Evolutionary conservation across 192 early-diverging fungal species (phyloP).

Genomic region (Rhizoclosmatium sp.): DNA sequence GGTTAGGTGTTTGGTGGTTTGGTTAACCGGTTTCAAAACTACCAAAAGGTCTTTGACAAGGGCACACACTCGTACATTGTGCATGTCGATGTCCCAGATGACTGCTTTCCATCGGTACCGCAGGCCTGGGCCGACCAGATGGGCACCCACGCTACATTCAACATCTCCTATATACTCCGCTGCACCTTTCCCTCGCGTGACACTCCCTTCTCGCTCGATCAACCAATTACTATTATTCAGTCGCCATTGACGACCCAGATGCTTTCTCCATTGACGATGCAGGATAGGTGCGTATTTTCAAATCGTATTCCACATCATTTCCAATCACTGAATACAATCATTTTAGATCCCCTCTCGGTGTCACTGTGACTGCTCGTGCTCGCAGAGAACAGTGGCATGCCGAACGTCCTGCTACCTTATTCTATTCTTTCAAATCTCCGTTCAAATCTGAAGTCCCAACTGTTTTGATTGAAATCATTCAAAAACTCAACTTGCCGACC

Average conservation of each 20-base stretch:
- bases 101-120: conserved; percentile 32
- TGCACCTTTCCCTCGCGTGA: conserved; percentile 33
- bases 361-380: conserved; percentile 28
- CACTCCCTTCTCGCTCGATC: conserved; percentile 20
- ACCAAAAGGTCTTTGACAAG: conserved; percentile 19
- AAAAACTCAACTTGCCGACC: conserved; percentile 21
- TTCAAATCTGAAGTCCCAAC: conserved; percentile 35
- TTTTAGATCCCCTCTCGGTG: conserved; percentile 29
- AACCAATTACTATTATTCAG: conserved; percentile 23
- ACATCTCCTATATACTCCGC: conserved; percentile 17
- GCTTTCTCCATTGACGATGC: conserved; percentile 21
- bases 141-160: conserved; percentile 13
- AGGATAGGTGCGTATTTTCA: conserved; percentile 5
- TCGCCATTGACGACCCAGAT: background rate
- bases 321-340: background rate
- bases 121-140: background rate
- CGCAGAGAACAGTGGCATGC: conserved; percentile 34
- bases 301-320: background rate
- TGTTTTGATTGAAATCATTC: conserved; percentile 30
- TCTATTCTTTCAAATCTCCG: conserved; percentile 33
- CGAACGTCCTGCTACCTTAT: conserved; percentile 26
- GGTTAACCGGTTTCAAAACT: background rate
- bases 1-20: background rate
- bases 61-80: conserved; percentile 36
- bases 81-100: conserved; percentile 24